These are phyloP conservation scores for Scheffersomyces stambukii DNA, from an alignment of 1,139 yeast genomes.

Conservation along the genomic window DNA sequence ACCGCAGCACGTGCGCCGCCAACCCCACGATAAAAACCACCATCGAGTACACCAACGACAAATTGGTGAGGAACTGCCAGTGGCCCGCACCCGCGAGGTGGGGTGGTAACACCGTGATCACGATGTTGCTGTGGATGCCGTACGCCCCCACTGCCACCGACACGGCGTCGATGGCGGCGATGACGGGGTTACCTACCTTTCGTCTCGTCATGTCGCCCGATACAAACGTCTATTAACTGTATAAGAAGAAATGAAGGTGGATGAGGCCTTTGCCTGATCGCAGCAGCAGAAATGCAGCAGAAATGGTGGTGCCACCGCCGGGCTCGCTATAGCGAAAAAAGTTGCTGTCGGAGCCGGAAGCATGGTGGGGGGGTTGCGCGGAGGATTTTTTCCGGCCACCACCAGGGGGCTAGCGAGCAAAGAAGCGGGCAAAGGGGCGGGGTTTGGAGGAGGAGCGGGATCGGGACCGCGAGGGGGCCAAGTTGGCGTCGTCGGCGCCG, in stretches of 20 bases:
- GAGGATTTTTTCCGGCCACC: too few relatives aligned
- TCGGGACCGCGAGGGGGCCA: constrained; percentile 3
- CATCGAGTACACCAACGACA: constrained; percentile 48
- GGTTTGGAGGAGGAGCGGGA: constrained; percentile 16
- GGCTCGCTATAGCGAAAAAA: too few relatives aligned
- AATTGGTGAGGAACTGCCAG: constrained; percentile 64
- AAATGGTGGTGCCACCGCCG: too few relatives aligned
- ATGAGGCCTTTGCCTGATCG: too few relatives aligned
- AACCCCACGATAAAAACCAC: constrained; percentile 39
- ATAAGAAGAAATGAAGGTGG: too few relatives aligned
- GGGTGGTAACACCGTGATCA: constrained; percentile 32
- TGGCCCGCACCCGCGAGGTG: constrained; percentile 54
- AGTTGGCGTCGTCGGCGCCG: constrained; percentile 2
- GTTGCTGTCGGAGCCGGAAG: too few relatives aligned
- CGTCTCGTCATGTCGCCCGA: constrained; percentile 14
- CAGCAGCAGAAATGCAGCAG: too few relatives aligned
- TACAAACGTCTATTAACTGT: too few relatives aligned
- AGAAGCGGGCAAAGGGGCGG: constrained; percentile 17
- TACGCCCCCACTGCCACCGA: constrained; percentile 28
- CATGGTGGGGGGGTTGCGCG: too few relatives aligned
- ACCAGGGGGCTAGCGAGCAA: too few relatives aligned
- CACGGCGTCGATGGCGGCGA: constrained; percentile 19
- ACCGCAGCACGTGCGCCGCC: constrained; percentile 31
- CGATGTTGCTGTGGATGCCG: constrained; percentile 21
- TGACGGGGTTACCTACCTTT: constrained; percentile 29